These are phyloP conservation scores for Candida tammaniensis DNA, from an alignment of 805 yeast species.

Conservation along the genomic window DNA sequence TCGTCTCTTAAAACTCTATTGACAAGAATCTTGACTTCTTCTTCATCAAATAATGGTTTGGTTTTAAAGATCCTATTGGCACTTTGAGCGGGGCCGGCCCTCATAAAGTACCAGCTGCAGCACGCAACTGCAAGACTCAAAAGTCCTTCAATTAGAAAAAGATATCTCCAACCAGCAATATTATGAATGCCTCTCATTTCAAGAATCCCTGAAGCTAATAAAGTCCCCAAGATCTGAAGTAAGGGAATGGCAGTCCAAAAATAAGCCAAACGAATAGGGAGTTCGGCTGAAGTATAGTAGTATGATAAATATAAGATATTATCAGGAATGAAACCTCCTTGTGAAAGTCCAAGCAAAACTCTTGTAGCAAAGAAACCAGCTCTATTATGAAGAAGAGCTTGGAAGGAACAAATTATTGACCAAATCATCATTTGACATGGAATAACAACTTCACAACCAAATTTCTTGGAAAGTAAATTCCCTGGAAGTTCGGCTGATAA, in stretches of 20 bases:
- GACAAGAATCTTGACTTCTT: slow-evolving; percentile 24
- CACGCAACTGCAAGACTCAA: slow-evolving; percentile 43
- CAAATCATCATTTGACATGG: slow-evolving; percentile 37
- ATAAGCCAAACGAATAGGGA: slow-evolving; percentile 54
- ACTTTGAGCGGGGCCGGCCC: slow-evolving; percentile 53
- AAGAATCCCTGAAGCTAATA: slow-evolving; percentile 20
- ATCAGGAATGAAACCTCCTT: slow-evolving; percentile 46
- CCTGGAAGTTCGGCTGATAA: slow-evolving; percentile 51
- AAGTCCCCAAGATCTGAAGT: slow-evolving; percentile 17
- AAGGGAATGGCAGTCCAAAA: slow-evolving; percentile 28
- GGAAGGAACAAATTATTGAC: slow-evolving; percentile 25
- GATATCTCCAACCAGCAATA: slow-evolving; percentile 54
- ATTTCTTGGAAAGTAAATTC: slow-evolving; percentile 54
- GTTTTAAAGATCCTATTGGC: slow-evolving; percentile 45
- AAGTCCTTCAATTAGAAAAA: slow-evolving; percentile 62
- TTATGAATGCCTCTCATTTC: slow-evolving; percentile 17
- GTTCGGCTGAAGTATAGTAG: slow-evolving; percentile 59
- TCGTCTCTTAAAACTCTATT: slow-evolving; percentile 26
- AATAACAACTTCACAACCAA: slow-evolving; percentile 62
- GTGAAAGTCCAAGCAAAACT: slow-evolving; percentile 25
- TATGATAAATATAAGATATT: slow-evolving; percentile 59
- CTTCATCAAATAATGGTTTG: slow-evolving; percentile 32
- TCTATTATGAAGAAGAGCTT: slow-evolving; percentile 19
- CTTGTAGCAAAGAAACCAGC: slow-evolving; percentile 23
- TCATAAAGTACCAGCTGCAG: slow-evolving; percentile 51